Percentiles rank a stretch among this genome's conserved stretches.
phyloP scores from a whole-genome alignment of 345 rosid genomes.

The Hibiscus trionum region DNA sequence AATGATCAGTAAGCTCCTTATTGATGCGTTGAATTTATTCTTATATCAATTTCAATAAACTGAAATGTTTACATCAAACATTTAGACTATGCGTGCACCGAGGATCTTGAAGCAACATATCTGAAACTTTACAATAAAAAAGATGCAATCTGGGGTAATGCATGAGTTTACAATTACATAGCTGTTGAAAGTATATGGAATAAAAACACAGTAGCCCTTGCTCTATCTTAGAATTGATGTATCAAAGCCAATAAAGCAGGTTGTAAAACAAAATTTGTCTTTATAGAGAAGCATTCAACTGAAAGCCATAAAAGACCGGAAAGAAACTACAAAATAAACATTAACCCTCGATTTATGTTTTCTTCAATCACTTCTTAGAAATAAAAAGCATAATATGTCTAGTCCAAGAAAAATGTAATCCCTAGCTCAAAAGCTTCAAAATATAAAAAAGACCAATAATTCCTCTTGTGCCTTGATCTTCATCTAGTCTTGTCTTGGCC shows the following conservation, averaged over 20 bases:
- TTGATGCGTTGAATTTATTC: conserved; percentile 13
- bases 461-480: too few species aligned
- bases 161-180: not conserved
- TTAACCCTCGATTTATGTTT: not conserved
- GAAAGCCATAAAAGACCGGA: not conserved
- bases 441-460: too few species aligned
- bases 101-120: not conserved
- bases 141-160: not conserved
- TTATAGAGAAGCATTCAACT: not conserved
- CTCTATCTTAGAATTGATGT: not conserved
- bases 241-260: not conserved
- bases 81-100: not conserved
- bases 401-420: not conserved
- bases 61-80: not conserved
- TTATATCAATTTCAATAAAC: conserved; percentile 9
- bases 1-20: conserved; percentile 41
- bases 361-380: not conserved
- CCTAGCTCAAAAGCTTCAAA: not conserved
- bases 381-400: not conserved
- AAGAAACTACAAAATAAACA: not conserved
- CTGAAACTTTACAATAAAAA: not conserved
- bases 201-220: not conserved
- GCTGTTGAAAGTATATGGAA: not conserved
- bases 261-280: not conserved
- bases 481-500: too few species aligned